phyloP scores from a whole-genome alignment of 805 yeast species.

The Millerago galiae region DNA sequence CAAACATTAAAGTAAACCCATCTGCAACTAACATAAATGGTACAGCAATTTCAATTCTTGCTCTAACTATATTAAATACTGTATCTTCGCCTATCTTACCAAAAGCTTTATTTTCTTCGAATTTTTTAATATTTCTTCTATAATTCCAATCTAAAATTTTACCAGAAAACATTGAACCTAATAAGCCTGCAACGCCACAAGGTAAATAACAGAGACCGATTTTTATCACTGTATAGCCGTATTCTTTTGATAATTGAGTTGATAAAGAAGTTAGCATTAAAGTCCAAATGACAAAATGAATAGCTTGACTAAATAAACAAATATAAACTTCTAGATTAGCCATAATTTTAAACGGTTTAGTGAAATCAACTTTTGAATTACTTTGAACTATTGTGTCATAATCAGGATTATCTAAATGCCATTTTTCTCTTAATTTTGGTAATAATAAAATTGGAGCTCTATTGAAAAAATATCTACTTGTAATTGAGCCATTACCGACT shows the following conservation, averaged over 20 bases:
- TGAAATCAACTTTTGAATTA: constrained; percentile 20
- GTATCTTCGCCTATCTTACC: constrained; percentile 19
- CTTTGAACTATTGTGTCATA: constrained; percentile 22
- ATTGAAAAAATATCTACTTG: constrained; percentile 39
- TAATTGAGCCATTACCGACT: constrained; percentile 69
- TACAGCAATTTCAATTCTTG: constrained; percentile 45
- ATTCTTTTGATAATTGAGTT: constrained; percentile 42
- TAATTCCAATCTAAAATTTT: constrained; percentile 48
- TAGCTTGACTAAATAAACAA: constrained; percentile 48
- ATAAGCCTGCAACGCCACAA: constrained; percentile 59
- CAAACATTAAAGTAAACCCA: constrained; percentile 46
- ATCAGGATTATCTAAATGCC: constrained; percentile 27
- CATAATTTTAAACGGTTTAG: constrained; percentile 39
- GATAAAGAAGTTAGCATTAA: constrained; percentile 61
- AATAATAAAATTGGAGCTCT: constrained; percentile 37
- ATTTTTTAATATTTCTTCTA: constrained; percentile 26
- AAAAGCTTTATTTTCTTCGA: constrained; percentile 13
- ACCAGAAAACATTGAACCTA: constrained; percentile 58
- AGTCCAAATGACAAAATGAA: constrained; percentile 67
- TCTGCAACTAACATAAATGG: constrained; percentile 36
- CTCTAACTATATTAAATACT: constrained; percentile 46
- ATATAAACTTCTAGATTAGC: constrained; percentile 38
- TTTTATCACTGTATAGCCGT: constrained; percentile 44
- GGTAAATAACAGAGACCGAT: constrained; percentile 73
- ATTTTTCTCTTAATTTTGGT: constrained; percentile 11